Base-by-base conservation (phyloP, 257 asterid genomes). In the Solanum gracilifrons region DNA sequence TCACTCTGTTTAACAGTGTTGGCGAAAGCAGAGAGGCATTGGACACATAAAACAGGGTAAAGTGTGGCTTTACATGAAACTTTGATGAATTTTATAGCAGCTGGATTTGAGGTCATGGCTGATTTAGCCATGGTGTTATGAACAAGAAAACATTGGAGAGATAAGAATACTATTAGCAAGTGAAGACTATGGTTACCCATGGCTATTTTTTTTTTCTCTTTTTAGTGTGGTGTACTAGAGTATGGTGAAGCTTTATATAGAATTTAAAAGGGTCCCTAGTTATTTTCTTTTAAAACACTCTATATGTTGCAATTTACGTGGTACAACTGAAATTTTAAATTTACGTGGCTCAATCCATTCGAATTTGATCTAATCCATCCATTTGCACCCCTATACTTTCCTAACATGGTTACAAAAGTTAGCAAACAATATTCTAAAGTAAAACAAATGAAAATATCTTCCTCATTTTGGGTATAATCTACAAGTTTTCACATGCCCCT, bases 1-100 rank as follows among this genome's bases (percentile, higher is more conserved):
- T 90, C 94, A 85, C 88, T 93, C 5, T 86, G 88, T 83, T 89
- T 92, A 83, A 93, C 82, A 1, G 91, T 75, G 87, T 85, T 18
- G 60, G 98, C 68, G 89, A 92, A 91, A 8, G 87, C 88, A n/a
- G 93, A 90, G 86, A 95, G 97, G 31, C 88, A 90, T 9, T 83
- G 89, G 83, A 94, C 8, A 82, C 98, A 95, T 9, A 94, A 86
- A 3, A 92, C 84, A 13, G 96, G 95, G 88, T 93, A 94, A 35
- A 91, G 91, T 3, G 97, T 93, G 90, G 92, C 87, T 85, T 73
- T 88, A 88, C 98, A 95, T 46, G 95, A 94, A 76, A 90, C 55
- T 58, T 85, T 73, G 88, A 95, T 92, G 94, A 93, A 92, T 25
- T 85, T 84, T 9, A 89, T 72, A 88, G 91, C 33, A 75, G 74